Evolutionary conservation across 176 grass and related monocot genomes (phyloP), one percentile per base, ranked within the genome.

Genomic region (Chrysopogon serrulatus): DNA sequence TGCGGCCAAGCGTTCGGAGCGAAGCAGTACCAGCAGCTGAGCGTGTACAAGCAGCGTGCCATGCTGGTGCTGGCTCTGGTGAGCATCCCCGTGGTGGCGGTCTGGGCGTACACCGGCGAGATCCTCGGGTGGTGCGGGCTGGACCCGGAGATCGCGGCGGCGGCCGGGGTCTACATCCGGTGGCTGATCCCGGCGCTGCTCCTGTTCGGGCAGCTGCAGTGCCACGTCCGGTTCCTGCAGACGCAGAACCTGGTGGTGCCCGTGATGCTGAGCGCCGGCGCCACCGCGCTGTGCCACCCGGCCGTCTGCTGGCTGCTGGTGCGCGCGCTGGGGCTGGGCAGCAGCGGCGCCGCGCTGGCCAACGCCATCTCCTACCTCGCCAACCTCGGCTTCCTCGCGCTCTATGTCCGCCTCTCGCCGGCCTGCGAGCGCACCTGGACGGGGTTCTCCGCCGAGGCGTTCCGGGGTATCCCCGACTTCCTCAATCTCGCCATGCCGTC

Each of bases 291-390:
- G 17, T 63, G 54, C 32, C 92, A 94, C 73, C 48, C 83, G 36
- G 61, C 39, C 2, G 86, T 91, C 2, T 94, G 92, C 48, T 94
- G 92, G 88, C 1, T 84, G 10, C 24, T 94, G 82, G 91, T 93
- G 71, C 79, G 74, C 48, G 14, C 15, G 36, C 79, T 78, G 9
- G 82, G 85, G 4, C 18, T 94, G 23, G 85, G 74, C 15, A 59
- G 26, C 71, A 78, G 80, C 37, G 88, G 88, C 40, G 92, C 92
- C n/a, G 88, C 92, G 8, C n/a, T 88, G 0, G 76, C 23, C n/a
- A 76, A 33, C 26, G 79, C 33, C 14, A 45, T 94, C 37, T 88
- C 88, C 1, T 70, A 77, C 68, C 65, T 83, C 49, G 21, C 63
- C 21, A 90, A 90, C 45, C 40, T 86, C 27, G 12, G 17, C 2